Conservation (phyloP, 108 stramenopile species). For the Schizochytrium sp. region DNA sequence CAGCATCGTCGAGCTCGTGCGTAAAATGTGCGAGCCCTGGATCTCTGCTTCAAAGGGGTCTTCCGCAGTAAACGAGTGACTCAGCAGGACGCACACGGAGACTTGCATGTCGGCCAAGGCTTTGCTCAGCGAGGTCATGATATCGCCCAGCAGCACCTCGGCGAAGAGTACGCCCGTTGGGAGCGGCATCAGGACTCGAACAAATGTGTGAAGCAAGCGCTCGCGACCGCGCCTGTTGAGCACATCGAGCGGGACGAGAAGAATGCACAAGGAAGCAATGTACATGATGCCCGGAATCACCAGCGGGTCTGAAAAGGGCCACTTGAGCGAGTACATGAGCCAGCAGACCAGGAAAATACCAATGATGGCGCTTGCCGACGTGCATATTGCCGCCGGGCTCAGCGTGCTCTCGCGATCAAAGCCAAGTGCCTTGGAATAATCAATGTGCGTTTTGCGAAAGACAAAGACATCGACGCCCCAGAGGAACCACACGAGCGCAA, state of each 20-base stretch:
- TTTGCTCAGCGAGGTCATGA: constrained; percentile 7
- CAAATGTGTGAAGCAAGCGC: not conserved
- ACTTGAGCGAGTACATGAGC: not conserved
- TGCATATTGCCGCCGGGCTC: not conserved
- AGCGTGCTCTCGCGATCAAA: not conserved
- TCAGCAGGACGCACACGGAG: not conserved
- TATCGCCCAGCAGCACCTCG: not conserved
- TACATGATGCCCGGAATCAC: not conserved
- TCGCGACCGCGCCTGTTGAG: not conserved
- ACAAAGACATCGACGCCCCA: not conserved
- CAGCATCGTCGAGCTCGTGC: not conserved
- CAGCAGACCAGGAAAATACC: not conserved
- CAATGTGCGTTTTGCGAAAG: not conserved
- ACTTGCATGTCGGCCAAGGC: constrained; percentile 7
- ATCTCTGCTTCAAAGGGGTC: not conserved
- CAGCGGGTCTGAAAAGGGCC: not conserved
- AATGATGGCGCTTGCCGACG: not conserved
- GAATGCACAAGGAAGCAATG: not conserved
- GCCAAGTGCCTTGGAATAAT: not conserved
- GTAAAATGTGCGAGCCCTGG: not conserved
- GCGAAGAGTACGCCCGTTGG: not conserved
- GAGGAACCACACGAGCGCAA: not conserved
- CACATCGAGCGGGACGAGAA: not conserved
- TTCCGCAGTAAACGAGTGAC: not conserved
- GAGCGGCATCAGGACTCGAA: not conserved